Evolutionary conservation across 805 yeast species (phyloP).

Genomic region (Kluyveromyces siamensis): DNA sequence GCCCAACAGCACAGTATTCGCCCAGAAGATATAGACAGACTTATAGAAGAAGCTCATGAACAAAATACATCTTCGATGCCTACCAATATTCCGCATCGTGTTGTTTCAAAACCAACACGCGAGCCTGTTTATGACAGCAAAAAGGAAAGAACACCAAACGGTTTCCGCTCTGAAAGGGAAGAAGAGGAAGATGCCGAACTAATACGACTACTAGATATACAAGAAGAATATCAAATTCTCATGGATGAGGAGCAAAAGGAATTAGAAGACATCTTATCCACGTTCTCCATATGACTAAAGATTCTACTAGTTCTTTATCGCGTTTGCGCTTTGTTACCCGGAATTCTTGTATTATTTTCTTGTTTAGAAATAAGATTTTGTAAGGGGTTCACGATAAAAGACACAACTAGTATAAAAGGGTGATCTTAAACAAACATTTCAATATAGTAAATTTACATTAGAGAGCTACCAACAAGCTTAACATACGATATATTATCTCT

Average conservation of each 20-base stretch:
- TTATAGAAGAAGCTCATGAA: slow-evolving; percentile 13
- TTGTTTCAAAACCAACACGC: too few relatives aligned
- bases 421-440: neutral
- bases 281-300: neutral
- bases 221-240: slow-evolving; percentile 3
- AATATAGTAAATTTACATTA: too few relatives aligned
- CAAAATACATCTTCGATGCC: too few relatives aligned
- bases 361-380: neutral
- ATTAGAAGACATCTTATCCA: slow-evolving; percentile 4
- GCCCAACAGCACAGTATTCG: slow-evolving; percentile 16
- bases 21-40: slow-evolving; percentile 10
- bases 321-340: neutral
- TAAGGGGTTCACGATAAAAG: neutral
- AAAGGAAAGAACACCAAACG: too few relatives aligned
- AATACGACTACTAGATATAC: slow-evolving; percentile 6
- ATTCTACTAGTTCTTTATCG: neutral
- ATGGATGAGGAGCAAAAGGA: slow-evolving; percentile 5
- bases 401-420: neutral
- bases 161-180: neutral
- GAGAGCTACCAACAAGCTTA: neutral
- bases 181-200: slow-evolving; percentile 20
- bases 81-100: too few relatives aligned
- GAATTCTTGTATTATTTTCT: neutral
- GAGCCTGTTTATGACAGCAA: too few relatives aligned
- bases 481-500: neutral